Evolutionary conservation across 441 rosid genomes (phyloP).

Genomic region (Pelargonium myrrhifolium): DNA sequence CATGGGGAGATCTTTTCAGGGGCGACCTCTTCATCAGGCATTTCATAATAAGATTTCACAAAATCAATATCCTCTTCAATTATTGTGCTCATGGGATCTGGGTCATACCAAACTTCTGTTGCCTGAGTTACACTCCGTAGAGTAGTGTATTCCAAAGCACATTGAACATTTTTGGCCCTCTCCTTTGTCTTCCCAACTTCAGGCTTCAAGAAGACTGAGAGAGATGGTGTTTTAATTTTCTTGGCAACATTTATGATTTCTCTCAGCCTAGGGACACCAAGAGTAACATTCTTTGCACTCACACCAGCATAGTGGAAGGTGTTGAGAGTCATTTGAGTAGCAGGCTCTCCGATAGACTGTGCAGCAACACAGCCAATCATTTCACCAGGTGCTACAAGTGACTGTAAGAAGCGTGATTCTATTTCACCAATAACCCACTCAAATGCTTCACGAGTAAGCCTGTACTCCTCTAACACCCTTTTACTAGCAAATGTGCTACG

Average conservation of each 20-base stretch:
- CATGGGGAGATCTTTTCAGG: conserved; percentile 95
- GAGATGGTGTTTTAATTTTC: conserved; percentile 93
- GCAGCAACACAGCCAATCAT: conserved; percentile 99
- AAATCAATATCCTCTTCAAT: conserved; percentile 90
- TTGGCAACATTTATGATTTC: conserved; percentile 96
- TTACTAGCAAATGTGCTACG: conserved; percentile 98
- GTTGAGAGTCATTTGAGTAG: conserved; percentile 98
- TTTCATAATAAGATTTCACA: conserved; percentile 89
- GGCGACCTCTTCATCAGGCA: conserved; percentile 97
- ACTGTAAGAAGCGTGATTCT: conserved; percentile 85
- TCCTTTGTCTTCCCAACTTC: conserved; percentile 82
- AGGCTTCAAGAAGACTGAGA: conserved; percentile 69
- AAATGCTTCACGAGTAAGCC: conserved; percentile 94
- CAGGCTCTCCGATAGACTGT: conserved; percentile 99
- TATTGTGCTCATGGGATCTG: conserved; percentile 85
- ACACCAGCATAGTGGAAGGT: conserved; percentile 99
- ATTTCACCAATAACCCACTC: conserved; percentile 99
- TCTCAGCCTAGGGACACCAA: conserved; percentile 95
- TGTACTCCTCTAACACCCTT: conserved; percentile 92
- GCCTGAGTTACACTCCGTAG: conserved; percentile 94
- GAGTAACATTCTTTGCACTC: conserved; percentile 98
- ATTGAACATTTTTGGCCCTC: conserved; percentile 90
- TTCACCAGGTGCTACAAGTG: conserved; percentile 94
- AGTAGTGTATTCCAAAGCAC: conserved; percentile 96
- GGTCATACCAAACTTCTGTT: conserved; percentile 99